These are phyloP conservation scores for Penicillium tannophilum DNA, from an alignment of 495 filamentous ascomycete species.

Conservation along the genomic window DNA sequence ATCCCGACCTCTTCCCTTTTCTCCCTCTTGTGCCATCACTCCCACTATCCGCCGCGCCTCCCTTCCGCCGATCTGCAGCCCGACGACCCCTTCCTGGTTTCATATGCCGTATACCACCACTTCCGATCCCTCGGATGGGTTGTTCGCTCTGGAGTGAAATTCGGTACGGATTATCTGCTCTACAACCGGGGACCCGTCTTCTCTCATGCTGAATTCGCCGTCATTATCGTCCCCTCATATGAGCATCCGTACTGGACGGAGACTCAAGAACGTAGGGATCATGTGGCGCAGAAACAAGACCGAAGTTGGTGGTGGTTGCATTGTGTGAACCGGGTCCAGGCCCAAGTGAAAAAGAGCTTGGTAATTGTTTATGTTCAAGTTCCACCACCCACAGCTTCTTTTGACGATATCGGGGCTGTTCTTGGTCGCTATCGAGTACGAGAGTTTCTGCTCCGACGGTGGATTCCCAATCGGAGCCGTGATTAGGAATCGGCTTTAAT, in stretches of 20 bases:
- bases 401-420: constrained; percentile 60
- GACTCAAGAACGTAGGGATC: constrained; percentile 48
- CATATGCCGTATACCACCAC: constrained; percentile 92
- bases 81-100: constrained; percentile 82
- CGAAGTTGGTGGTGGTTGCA: constrained; percentile 91
- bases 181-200: constrained; percentile 96
- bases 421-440: constrained; percentile 75
- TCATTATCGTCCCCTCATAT: constrained; percentile 83
- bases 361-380: constrained; percentile 90
- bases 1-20: constrained; percentile 55
- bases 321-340: constrained; percentile 87
- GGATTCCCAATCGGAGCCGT: constrained; percentile 77
- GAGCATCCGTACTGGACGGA: constrained; percentile 71
- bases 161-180: constrained; percentile 88
- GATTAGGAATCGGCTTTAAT: constrained; percentile 43
- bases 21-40: constrained; percentile 63
- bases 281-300: constrained; percentile 48
- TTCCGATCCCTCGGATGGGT: constrained; percentile 97
- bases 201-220: constrained; percentile 87
- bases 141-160: constrained; percentile 91
- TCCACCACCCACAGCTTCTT: constrained; percentile 59
- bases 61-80: constrained; percentile 45
- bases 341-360: constrained; percentile 83
- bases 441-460: constrained; percentile 80
- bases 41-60: constrained; percentile 64